Base-by-base conservation (phyloP, 2,329 filamentous ascomycete genomes). In the Mycosphaerelloides madeirae region DNA sequence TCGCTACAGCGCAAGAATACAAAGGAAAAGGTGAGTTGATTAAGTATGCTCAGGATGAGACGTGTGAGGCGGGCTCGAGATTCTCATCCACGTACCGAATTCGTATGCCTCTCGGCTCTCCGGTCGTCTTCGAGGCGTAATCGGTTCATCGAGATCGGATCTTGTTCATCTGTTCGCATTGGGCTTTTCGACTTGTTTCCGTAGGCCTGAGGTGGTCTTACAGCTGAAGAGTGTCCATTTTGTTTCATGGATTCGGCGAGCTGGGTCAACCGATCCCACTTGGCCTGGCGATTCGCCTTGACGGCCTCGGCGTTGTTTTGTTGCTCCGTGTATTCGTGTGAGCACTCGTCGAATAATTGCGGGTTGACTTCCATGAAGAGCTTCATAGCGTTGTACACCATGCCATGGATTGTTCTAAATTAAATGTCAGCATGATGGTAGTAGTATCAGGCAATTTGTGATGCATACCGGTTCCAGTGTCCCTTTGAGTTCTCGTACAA, bases 321-420 rank as follows among this genome's bases (percentile, higher is more conserved):
- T 60, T 93, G 85, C 67, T 97, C 91, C 4, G 90, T 94, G 69
- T 98, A 98, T 54, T 97, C 90, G 63, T 96, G 91, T 29, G 93
- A 96, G 70, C 93, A 98, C 64, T 98, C 93, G 59, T 98, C 93
- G 60, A 98, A 98, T 16, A 98, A 79, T 66, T 96, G 90, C 8
- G 93, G 93, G 66, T 97, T 97, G 62, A 98, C 96, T 67, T 98
- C 93, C 93, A 98, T 98, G 69, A 98, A 98, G 29, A 98, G 79
- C 68, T 98, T 98, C 93, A 98, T 97, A 45, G 93, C 93, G 62
- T 97, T 98, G 68, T 97, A 97, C 9, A 98, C 93, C 91, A 98
- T 97, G 65, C 93, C 93, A 64, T 98, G 93, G 56, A 98, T 98
- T 6, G 93, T 98, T 61, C 93, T 97, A 54, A 2, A 68, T 5